Base-by-base conservation (phyloP, 768 basidiomycete species). In the Lanmaoa rubissima region DNA sequence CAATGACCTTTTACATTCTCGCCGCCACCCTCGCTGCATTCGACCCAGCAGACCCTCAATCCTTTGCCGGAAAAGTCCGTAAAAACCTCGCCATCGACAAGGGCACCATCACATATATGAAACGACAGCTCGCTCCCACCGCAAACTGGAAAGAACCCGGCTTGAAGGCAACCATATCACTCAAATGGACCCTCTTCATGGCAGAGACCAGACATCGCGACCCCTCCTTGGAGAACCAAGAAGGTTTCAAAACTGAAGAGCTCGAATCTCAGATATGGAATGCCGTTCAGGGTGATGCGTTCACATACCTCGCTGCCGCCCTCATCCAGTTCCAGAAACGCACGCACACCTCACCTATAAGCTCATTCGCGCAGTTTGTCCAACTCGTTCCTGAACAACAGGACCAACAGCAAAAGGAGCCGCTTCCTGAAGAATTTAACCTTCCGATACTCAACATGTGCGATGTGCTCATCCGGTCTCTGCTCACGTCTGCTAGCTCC, bases 171-270 rank as follows among this genome's bases (percentile, higher is more conserved):
- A 78, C 81, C 2, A 65, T 94, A 6, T 72, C 88, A n/a, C 78
- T 97, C 39, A 91, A 92, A 66, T 95, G 92, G 92, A 88, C 92
- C 0, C 77, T 95, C 55, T 92, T 92, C 70, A 76, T 93, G 61
- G 86, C 91, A 1, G 86, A 91, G 60, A 80, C 84, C 7, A 79
- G 92, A 26, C 85, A 88, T 66, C 80, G 82, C 19, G 84, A 91
- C 62, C 74, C 83, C 2, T 77, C 79, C 5, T 71, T 94, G 38
- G 87, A 90, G 61, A 78, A 82, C 61, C 76, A 78, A 32, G 77
- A 76, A 7, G 90, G 85, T 2, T 88, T 86, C 72, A 84, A 79
- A 59, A 86, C 90, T 2, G 89, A 92, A 51, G 85, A 89, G 52
- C 79, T 95, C 41, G 92, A 95, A 70, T 82, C 80, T 2, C 86